Evolutionary conservation across 2,329 filamentous ascomycete species (phyloP).

Genomic region (Pseudonectria buxi): DNA sequence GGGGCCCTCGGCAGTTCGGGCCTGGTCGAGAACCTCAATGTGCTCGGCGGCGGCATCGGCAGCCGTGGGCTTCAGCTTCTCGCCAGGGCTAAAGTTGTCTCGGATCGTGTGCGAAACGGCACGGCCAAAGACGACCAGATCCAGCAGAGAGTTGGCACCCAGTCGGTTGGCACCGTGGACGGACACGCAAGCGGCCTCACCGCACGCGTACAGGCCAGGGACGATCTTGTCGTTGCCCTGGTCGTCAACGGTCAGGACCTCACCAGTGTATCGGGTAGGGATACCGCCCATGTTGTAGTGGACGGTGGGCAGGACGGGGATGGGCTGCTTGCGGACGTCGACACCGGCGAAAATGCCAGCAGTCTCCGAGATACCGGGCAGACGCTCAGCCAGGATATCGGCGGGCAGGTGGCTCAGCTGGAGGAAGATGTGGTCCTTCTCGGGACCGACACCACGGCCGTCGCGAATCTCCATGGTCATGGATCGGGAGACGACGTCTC

Average conservation of each 20-base stretch:
- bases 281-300: constrained; percentile 99
- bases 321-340: constrained; percentile 94
- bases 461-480: constrained; percentile 99
- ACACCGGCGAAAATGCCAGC: constrained; percentile 96
- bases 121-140: constrained; percentile 95
- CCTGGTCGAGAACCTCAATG: constrained; percentile 77
- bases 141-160: constrained; percentile 95
- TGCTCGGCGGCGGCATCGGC: constrained; percentile 85
- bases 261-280: constrained; percentile 92
- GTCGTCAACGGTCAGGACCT: constrained; percentile 85
- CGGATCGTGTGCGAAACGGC: constrained; percentile 96
- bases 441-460: constrained; percentile 89
- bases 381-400: constrained; percentile 88
- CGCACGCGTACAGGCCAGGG: constrained; percentile 89
- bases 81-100: constrained; percentile 82
- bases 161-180: constrained; percentile 98
- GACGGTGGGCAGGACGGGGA: constrained; percentile 90
- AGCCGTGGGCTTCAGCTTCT: constrained; percentile 69
- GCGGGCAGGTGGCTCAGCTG: constrained; percentile 92
- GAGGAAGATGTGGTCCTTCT: constrained; percentile 98
- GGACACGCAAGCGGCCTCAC: constrained; percentile 94
- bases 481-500: constrained; percentile 92
- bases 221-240: constrained; percentile 87
- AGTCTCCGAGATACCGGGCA: constrained; percentile 97
- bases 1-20: constrained; percentile 76